Evolutionary conservation across 2,329 filamentous ascomycete genomes (phyloP), one percentile per base, ranked within the genome.

Genomic region (Ophiostoma quercus): DNA sequence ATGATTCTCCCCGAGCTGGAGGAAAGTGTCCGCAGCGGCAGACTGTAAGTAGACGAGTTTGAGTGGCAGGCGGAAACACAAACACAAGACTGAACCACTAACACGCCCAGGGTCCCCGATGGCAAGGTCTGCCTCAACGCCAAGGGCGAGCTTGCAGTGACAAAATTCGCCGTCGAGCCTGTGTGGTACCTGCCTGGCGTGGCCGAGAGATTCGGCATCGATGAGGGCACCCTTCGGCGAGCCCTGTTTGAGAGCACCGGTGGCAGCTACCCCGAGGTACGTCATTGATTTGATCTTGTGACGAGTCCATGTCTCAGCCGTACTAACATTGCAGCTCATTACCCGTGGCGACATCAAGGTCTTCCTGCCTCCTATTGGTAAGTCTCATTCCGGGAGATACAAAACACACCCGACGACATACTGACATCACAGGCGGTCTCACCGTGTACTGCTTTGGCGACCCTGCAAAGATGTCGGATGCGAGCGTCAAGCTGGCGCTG

Each of bases 361-460:
- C 63, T 99, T 98, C 81, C 82, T 98, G 63, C 95, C 95, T 41
- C 95, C 95, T 3, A 98, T 99, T 78, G 95, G 86, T 87, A 79
- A 63, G 60, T 37, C 9, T 32, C 34, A 3, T 16, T 12, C 19
- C 7, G 3, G 32, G 16, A 29, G 11, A 7, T 62, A 47, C 19
- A 7, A 29, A n/a, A 22, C 62, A 65, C 2, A 2, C 7, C 62
- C 19, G n/a, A 5, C n/a, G 39, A 34, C 5, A 19, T 22, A 5
- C 62, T 69, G 51, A 70, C 43, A 67, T 73, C 57, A 32, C 62
- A 87, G 85, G 94, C 70, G 95, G 94, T 9, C 82, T 98, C 74
- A 98, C 95, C 0, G 95, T 98, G 9, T 98, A 99, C 81, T 95
- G 92, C 79, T 99, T 99, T 77, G 95, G 95, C 63, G 93, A 97